phyloP scores from a whole-genome alignment of 2,329 filamentous ascomycete genomes.

The Lachnellula arida region DNA sequence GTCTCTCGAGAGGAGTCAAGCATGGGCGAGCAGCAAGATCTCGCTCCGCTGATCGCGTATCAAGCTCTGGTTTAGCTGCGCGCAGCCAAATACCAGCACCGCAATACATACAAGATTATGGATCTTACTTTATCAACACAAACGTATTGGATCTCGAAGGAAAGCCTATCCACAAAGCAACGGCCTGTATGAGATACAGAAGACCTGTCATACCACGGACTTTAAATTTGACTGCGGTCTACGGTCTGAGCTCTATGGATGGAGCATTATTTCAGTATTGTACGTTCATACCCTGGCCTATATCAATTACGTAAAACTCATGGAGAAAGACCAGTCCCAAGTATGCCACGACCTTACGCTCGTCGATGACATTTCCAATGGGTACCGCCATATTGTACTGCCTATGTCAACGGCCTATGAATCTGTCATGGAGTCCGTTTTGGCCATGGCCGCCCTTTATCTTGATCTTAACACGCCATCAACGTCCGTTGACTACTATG shows the following conservation, averaged over 20 bases:
- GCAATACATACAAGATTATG: too few relatives aligned
- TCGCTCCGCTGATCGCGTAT: too few relatives aligned
- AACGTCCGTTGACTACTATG: conserved; percentile 6
- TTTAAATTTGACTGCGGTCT: too few relatives aligned
- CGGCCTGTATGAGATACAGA: too few relatives aligned
- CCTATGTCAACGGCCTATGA: conserved; percentile 8
- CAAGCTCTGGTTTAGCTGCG: too few relatives aligned
- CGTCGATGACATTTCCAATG: conserved; percentile 14
- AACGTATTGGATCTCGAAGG: too few relatives aligned
- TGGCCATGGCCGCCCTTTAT: conserved; percentile 11
- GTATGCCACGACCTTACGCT: conserved; percentile 12
- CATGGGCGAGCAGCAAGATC: conserved; percentile 4
- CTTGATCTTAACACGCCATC: conserved; percentile 7
- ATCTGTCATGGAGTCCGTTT: conserved; percentile 9
- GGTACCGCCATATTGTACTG: conserved; percentile 11
- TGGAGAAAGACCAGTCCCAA: conserved; percentile 5
- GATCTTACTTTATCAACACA: too few relatives aligned
- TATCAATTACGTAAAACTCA: not conserved
- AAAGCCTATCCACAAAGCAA: too few relatives aligned
- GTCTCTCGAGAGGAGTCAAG: conserved; percentile 4
- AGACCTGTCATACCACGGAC: too few relatives aligned
- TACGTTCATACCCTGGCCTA: not conserved
- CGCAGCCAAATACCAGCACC: too few relatives aligned
- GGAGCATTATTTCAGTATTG: conserved; percentile 12
- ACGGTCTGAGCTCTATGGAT: conserved; percentile 6